Evolutionary conservation across 2,329 filamentous ascomycete species (phyloP).

Genomic region (Diaporthe citri): DNA sequence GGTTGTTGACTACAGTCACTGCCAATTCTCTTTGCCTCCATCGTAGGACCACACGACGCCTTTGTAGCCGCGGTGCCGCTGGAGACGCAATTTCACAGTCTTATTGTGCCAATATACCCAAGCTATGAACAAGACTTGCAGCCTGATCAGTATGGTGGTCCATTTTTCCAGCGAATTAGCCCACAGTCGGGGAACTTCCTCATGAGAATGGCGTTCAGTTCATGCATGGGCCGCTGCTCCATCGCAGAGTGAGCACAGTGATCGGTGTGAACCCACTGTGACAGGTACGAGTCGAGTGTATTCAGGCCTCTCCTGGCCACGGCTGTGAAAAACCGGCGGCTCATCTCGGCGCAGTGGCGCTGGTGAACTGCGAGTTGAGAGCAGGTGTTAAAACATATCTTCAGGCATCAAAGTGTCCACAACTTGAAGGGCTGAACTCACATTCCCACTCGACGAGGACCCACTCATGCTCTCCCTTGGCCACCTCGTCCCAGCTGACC

Average conservation of each 20-base stretch:
- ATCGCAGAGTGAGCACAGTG: constrained; percentile 18
- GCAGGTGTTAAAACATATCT: neutral
- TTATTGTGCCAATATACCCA: neutral
- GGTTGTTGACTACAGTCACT: too few species aligned
- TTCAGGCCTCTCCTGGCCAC: neutral
- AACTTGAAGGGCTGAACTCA: neutral
- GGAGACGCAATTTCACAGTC: neutral
- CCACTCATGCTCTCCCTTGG: constrained; percentile 22
- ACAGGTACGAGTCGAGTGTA: neutral
- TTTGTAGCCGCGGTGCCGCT: neutral
- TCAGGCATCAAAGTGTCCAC: neutral
- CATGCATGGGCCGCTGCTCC: constrained; percentile 2
- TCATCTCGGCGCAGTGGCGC: neutral
- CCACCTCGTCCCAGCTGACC: constrained; percentile 26
- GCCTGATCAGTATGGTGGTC: neutral
- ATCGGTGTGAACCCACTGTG: constrained; percentile 7
- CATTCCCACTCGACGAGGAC: constrained; percentile 32
- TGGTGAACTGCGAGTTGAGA: neutral
- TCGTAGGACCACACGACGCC: neutral
- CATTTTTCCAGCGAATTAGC: neutral
- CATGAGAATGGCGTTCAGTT: neutral
- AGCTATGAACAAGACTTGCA: neutral
- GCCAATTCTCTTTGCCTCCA: neutral
- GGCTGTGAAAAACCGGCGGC: neutral
- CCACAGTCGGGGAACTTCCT: constrained; percentile 3